Conservation (phyloP, 106 monocot species). For the Dendrobium nobile region DNA sequence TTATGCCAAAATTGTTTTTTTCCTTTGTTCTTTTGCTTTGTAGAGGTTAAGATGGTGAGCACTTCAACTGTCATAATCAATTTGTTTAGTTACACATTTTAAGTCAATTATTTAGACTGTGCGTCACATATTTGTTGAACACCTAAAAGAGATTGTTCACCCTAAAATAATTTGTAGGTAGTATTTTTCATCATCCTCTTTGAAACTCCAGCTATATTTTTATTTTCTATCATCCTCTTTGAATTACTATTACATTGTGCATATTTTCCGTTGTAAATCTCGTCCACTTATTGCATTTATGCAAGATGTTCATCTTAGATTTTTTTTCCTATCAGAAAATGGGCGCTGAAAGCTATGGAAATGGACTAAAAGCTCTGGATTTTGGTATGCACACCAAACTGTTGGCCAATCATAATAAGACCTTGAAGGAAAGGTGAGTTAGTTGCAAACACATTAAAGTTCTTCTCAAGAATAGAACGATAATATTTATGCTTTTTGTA, state of each 20-base stretch:
- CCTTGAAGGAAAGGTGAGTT: constrained; percentile 11
- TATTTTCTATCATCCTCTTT: too few species aligned
- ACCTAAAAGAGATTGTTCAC: background rate
- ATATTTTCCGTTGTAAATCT: background rate
- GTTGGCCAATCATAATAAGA: constrained; percentile 2
- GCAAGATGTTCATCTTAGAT: constrained; percentile 2
- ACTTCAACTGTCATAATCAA: background rate
- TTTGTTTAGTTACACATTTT: background rate
- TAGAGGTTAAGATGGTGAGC: too few species aligned
- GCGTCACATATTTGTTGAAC: background rate
- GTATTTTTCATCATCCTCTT: too few species aligned
- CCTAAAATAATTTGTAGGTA: background rate
- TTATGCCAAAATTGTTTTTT: too few species aligned
- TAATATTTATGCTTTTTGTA: background rate
- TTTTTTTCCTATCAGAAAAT: background rate
- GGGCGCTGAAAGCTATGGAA: background rate
- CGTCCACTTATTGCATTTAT: background rate
- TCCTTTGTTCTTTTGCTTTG: too few species aligned
- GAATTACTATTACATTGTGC: background rate
- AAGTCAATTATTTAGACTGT: background rate
- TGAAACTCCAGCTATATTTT: too few species aligned
- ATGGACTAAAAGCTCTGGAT: background rate
- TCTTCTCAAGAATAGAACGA: background rate
- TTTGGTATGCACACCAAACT: background rate
- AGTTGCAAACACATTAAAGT: background rate